phyloP scores from a whole-genome alignment of 352 stramenopile species.

The Phytophthora foliorum region DNA sequence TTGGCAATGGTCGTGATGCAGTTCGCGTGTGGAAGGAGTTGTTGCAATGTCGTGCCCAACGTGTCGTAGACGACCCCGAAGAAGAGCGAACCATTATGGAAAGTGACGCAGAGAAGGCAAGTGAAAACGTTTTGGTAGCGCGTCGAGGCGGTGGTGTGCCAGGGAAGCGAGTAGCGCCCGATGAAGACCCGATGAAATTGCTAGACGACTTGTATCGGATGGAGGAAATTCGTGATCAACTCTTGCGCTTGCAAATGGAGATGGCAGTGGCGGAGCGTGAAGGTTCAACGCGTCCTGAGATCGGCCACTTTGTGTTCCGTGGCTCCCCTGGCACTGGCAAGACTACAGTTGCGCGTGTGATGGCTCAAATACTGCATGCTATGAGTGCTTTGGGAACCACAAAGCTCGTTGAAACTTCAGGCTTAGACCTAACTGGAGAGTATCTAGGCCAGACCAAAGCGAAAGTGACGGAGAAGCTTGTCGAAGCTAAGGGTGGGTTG shows the following conservation, averaged over 20 bases:
- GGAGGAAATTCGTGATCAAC: slow-evolving; percentile 63
- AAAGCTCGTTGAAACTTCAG: slow-evolving; percentile 92
- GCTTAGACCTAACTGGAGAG: slow-evolving; percentile 90
- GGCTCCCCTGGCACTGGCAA: slow-evolving; percentile 92
- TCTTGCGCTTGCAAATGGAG: slow-evolving; percentile 58
- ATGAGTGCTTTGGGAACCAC: slow-evolving; percentile 93
- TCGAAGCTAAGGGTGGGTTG: slow-evolving; percentile 91
- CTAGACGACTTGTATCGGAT: slow-evolving; percentile 74
- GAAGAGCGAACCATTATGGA: slow-evolving; percentile 57
- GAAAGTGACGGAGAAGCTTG: slow-evolving; percentile 88
- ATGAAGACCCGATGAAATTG: slow-evolving; percentile 60
- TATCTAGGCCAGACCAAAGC: slow-evolving; percentile 92
- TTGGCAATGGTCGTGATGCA: slow-evolving; percentile 92
- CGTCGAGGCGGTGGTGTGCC: slow-evolving; percentile 25
- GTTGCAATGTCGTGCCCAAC: slow-evolving; percentile 51
- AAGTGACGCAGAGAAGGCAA: slow-evolving; percentile 54
- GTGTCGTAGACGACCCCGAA: slow-evolving; percentile 58
- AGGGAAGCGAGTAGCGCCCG: slow-evolving; percentile 51
- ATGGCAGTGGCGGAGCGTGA: slow-evolving; percentile 75
- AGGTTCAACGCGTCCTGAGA: slow-evolving; percentile 61
- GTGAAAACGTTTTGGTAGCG: slow-evolving; percentile 43
- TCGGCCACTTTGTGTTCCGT: slow-evolving; percentile 91
- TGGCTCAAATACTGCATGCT: slow-evolving; percentile 95
- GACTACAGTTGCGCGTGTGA: slow-evolving; percentile 91
- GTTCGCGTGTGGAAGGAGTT: slow-evolving; percentile 73